These are phyloP conservation scores for Anethum foeniculum DNA, from an alignment of 140 eudicot species.

Conservation along the genomic window DNA sequence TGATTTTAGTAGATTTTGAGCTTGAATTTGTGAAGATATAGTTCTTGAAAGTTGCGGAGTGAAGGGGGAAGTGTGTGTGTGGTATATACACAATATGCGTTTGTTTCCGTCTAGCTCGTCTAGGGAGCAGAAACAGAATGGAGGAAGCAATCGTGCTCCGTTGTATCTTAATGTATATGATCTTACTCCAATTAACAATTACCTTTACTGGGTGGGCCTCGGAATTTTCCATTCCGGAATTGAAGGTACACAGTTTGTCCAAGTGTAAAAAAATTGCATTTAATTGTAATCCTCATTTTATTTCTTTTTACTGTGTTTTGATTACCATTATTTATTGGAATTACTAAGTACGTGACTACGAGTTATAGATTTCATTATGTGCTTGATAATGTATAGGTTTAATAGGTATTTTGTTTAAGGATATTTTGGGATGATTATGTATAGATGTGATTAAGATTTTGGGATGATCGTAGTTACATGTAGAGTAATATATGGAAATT, in stretches of 20 bases:
- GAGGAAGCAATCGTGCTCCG: conserved; percentile 30
- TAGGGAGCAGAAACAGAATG: conserved; percentile 29
- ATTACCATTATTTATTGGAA: not conserved
- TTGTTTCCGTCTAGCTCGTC: conserved; percentile 52
- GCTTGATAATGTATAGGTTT: not conserved
- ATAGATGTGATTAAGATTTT: not conserved
- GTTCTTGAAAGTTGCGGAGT: not conserved
- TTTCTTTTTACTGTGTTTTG: not conserved
- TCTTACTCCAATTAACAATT: conserved; percentile 85
- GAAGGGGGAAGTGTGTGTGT: not conserved
- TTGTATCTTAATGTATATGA: conserved; percentile 85
- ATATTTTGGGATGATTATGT: not conserved
- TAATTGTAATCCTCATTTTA: not conserved
- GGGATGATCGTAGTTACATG: not conserved
- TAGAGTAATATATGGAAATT: not conserved
- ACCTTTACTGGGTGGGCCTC: conserved; percentile 78
- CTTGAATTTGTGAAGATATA: not conserved
- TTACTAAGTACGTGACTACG: not conserved
- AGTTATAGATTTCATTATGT: not conserved
- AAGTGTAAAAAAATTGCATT: not conserved
- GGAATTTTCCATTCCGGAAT: conserved; percentile 93
- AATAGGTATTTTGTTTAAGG: not conserved
- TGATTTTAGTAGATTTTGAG: not conserved
- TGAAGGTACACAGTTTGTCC: conserved; percentile 44
- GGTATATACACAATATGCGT: conserved; percentile 35